Evolutionary conservation across 352 stramenopile genomes (phyloP).

Genomic region (Saprolegnia diclina): DNA sequence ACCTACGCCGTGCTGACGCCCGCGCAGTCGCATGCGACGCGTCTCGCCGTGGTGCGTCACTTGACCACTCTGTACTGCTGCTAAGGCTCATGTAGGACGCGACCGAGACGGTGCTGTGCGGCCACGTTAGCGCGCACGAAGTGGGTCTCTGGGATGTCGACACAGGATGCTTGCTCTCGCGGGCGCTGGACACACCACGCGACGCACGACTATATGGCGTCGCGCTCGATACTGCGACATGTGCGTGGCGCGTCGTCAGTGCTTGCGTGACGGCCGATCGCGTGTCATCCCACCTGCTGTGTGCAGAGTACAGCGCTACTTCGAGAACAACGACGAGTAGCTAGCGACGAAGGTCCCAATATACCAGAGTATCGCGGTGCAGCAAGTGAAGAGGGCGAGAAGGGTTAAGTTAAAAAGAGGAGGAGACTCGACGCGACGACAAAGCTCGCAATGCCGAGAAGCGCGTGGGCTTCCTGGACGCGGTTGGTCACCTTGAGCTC

Average conservation of each 20-base stretch:
- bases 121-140: neutral
- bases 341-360: too few species aligned
- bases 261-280: neutral
- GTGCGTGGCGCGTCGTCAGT: neutral
- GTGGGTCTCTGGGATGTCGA: neutral
- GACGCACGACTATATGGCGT: neutral
- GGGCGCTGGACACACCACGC: neutral
- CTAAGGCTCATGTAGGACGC: constrained; percentile 1
- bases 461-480: constrained; percentile 23
- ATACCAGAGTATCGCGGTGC: too few species aligned
- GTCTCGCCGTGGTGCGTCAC: neutral
- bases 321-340: too few species aligned
- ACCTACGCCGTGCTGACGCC: neutral
- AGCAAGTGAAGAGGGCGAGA: too few species aligned
- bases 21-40: neutral
- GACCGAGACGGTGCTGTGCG: neutral
- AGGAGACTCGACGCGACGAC: constrained; percentile 25
- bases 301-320: too few species aligned
- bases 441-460: constrained; percentile 23
- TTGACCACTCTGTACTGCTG: neutral
- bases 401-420: constrained; percentile 28
- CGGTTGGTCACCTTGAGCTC: constrained; percentile 23
- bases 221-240: neutral
- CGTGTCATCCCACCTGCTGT: neutral
- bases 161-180: neutral